Base-by-base conservation (phyloP, 768 basidiomycete species). In the Pseudohyphozyma bogoriensis region DNA sequence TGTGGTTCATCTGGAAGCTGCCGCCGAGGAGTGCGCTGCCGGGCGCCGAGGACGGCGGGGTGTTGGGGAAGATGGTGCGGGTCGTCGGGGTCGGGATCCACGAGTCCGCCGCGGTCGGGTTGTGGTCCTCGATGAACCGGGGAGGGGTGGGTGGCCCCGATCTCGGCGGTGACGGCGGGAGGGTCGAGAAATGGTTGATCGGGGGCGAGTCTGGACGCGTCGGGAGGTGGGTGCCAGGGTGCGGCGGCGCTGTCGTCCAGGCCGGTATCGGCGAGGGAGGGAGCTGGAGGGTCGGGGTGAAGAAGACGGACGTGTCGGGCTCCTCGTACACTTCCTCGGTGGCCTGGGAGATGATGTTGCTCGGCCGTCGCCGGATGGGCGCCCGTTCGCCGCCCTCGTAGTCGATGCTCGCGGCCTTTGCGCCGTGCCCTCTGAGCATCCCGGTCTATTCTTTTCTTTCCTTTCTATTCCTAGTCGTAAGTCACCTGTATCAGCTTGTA, bases 71-170 rank as follows among this genome's bases (percentile, higher is more conserved):
- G 42, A 44, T 44, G 26, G 42, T 44, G 9, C 8, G 20, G 22
- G 9, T 44, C 50, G 26, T n/a, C 45, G 20, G 15, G 45, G 45
- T 46, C 26, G 44, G n/a, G n/a, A n/a, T 11, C 12, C 22, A 20
- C 20, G 20, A 11, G 11, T 24, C n/a, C 26, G 44, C 16, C 11
- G 20, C 26, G 20, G 44, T 22, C 18, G 3, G 22, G 10, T n/a
- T 26, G 24, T 26, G 20, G 45, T 13, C 12, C 45, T 24, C 45
- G 24, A n/a, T 42, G 10, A 18, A 18, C 40, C 24, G 40, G 1
- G 63, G 63, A 36, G 63, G 63, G 0, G 63, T 60, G 18, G 63
- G 58, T 37, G 59, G 59, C 0, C n/a, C 44, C 45, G 45, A 46
- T 39, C 29, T 20, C 8, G 62, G 62, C 13, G 62, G 56, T 12